A percentile compares a stretch with the other conserved stretches of the same genome.
phyloP scores from a whole-genome alignment of 352 stramenopile genomes.

The Pythium plurisporium region DNA sequence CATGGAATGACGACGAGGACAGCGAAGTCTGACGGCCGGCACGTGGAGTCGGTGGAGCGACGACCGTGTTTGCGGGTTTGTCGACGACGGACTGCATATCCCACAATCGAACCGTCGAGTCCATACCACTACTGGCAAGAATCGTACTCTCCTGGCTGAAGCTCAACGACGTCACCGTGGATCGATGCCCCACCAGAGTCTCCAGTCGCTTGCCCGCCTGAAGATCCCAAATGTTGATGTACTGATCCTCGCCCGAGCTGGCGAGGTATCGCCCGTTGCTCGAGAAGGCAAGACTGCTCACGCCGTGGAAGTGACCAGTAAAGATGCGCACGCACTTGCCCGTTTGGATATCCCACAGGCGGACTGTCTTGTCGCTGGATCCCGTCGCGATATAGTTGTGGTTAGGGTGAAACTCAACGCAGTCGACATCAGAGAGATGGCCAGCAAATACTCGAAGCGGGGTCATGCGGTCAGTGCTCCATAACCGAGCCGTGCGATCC shows the following conservation, averaged over 20 bases:
- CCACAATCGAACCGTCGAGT: conserved; percentile 78
- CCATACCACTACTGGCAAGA: conserved; percentile 67
- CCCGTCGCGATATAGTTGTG: conserved; percentile 94
- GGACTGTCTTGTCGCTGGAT: conserved; percentile 92
- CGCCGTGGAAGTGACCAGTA: conserved; percentile 85
- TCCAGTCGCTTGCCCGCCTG: conserved; percentile 83
- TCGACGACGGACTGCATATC: conserved; percentile 78
- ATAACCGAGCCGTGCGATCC: conserved; percentile 92
- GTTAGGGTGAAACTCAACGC: conserved; percentile 93
- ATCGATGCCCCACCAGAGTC: conserved; percentile 75
- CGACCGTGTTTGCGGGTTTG: conserved; percentile 27
- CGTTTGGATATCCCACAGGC: conserved; percentile 93
- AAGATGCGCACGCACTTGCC: conserved; percentile 91
- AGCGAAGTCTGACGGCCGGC: neutral
- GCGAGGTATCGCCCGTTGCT: conserved; percentile 88
- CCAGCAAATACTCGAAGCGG: conserved; percentile 92
- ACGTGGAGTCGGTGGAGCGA: neutral
- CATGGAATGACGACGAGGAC: conserved; percentile 6
- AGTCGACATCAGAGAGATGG: conserved; percentile 91
- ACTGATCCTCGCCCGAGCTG: conserved; percentile 81
- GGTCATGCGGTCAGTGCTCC: conserved; percentile 89
- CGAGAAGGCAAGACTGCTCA: conserved; percentile 88
- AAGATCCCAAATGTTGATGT: conserved; percentile 94
- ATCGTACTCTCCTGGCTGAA: conserved; percentile 80
- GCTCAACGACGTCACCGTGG: conserved; percentile 63